Percentiles rank a stretch among this genome's conserved stretches.
Conservation (phyloP, 306 rosid genomes). For the Casuarina equisetifolia region DNA sequence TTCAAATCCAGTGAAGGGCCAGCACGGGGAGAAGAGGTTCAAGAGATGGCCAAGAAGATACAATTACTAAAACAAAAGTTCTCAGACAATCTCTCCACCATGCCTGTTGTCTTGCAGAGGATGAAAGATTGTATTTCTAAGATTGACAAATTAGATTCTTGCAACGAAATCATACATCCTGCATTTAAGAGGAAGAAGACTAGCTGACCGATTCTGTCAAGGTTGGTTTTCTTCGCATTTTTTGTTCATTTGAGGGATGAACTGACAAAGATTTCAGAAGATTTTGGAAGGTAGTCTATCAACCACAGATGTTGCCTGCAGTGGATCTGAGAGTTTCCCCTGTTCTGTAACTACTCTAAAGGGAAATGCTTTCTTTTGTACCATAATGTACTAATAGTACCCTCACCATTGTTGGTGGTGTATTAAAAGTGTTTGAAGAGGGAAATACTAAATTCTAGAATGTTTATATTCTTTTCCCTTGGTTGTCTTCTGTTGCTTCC, state of each 20-base stretch:
- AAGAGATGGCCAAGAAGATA: constrained; percentile 53
- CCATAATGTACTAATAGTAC: too few species aligned
- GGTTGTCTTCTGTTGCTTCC: too few species aligned
- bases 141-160: constrained; percentile 64
- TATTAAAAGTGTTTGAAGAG: too few species aligned
- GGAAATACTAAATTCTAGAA: too few species aligned
- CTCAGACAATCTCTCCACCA: constrained; percentile 49
- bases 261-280: not conserved
- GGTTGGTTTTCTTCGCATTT: constrained; percentile 17
- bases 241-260: constrained; percentile 20
- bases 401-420: too few species aligned
- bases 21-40: constrained; percentile 32
- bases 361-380: too few species aligned
- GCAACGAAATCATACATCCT: constrained; percentile 53
- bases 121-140: constrained; percentile 70
- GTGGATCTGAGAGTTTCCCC: too few species aligned
- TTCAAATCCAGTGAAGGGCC: constrained; percentile 31
- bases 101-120: constrained; percentile 70
- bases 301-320: too few species aligned
- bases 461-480: too few species aligned
- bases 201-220: constrained; percentile 31
- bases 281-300: too few species aligned
- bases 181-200: constrained; percentile 59
- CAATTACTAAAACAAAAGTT: constrained; percentile 61
- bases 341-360: too few species aligned